Base-by-base conservation (phyloP, 2,329 filamentous ascomycete species). In the Aureobasidium sp. region DNA sequence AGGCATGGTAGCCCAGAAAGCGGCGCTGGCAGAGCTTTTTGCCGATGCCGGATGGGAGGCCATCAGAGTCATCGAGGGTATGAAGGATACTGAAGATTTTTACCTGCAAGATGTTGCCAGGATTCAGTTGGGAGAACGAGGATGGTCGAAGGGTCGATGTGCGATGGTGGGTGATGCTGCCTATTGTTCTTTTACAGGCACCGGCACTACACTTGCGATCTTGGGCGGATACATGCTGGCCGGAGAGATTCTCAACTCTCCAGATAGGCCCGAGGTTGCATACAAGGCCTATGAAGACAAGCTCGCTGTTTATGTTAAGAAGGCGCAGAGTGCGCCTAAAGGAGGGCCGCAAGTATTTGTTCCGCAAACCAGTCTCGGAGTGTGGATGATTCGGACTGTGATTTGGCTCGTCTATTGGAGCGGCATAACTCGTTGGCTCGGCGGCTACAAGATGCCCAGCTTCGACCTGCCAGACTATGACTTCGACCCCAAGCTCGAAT, bases 31-130 rank as follows among this genome's bases (percentile, higher is more conserved):
- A 26, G 66, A 69, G 29, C 51, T 67, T 17, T 70, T 67, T 64
- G 58, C 62, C 6, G 67, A 68, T 53, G 65, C 65, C 5, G 68
- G 68, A 4, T 71, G 69, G 69, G 71, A 76, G 59, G 67, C 69
- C 5, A 63, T 68, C 0, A 69, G 76, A 5, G 69, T 80, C 4
- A 64, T 78, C 37, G 64, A 68, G 5, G 74, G 70, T 0, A 74
- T 78, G 71, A 61, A 69, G 29, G 51, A 65, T 15, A 64, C 66
- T 2, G 63, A 68, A 2, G 70, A 70, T 50, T 69, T 71, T 57
- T 70, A 70, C 62, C 66, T 65, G 61, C 56, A 59, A 8, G 42
- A 66, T 5, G 63, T 71, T 29, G 70, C 66, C 2, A 70, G 71
- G 62, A 67, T 71, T 6, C 66, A 70, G 20, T 64, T 74, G 58